Evolutionary conservation across 2,329 filamentous ascomycete genomes (phyloP).

Genomic region (Cytospora piceae): DNA sequence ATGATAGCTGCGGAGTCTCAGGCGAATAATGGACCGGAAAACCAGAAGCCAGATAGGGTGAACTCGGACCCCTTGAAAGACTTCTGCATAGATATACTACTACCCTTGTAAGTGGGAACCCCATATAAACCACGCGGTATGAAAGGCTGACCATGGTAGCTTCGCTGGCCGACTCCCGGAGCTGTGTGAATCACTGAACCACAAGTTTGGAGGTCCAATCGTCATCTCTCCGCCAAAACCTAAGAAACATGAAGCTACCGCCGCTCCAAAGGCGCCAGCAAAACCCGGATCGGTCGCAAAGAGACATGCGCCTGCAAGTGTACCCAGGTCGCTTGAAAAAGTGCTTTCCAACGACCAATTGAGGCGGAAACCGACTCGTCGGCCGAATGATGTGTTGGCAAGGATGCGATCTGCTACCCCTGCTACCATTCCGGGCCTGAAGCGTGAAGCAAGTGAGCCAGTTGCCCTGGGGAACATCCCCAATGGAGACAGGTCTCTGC

Average conservation of each 20-base stretch:
- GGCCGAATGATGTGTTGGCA: conserved; percentile 61
- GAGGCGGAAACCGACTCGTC: conserved; percentile 59
- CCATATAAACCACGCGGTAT: neutral
- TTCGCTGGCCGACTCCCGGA: conserved; percentile 78
- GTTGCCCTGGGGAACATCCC: conserved; percentile 54
- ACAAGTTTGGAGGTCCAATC: conserved; percentile 74
- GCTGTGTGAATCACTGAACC: conserved; percentile 70
- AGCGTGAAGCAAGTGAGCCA: conserved; percentile 69
- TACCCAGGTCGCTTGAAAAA: conserved; percentile 60
- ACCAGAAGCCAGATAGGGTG: conserved; percentile 45
- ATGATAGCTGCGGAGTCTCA: conserved; percentile 54
- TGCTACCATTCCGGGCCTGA: conserved; percentile 62
- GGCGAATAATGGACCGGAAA: conserved; percentile 39
- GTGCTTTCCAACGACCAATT: conserved; percentile 64
- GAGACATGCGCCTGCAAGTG: conserved; percentile 47
- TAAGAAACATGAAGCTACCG: conserved; percentile 48
- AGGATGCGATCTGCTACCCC: conserved; percentile 72
- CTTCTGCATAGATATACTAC: conserved; percentile 80
- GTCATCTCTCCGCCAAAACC: conserved; percentile 59
- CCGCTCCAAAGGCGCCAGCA: conserved; percentile 47
- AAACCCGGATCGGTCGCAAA: conserved; percentile 59
- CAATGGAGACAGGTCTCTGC: conserved; percentile 47
- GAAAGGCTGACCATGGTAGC: conserved; percentile 43
- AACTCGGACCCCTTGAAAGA: conserved; percentile 68
- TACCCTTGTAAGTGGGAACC: conserved; percentile 67